Percentiles rank a stretch among this genome's conserved stretches.
Evolutionary conservation across 2,329 filamentous ascomycete species (phyloP).

Genomic region (Trichoderma simmonsii): DNA sequence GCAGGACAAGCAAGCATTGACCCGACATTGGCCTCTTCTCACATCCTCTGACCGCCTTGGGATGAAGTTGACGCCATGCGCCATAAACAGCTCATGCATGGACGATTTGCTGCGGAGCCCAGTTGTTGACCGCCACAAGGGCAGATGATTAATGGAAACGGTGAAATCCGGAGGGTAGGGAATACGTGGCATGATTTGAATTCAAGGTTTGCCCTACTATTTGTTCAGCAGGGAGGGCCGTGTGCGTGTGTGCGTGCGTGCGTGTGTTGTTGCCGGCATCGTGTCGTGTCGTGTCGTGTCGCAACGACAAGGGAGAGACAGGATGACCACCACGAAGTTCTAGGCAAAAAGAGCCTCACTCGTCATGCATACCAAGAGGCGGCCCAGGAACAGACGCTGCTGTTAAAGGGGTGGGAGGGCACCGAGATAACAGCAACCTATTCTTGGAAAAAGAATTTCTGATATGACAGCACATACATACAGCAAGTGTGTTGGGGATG

Average conservation of each 20-base stretch:
- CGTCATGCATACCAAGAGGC: not conserved
- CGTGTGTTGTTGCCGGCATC: not conserved
- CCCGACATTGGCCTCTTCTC: not conserved
- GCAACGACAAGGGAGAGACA: not conserved
- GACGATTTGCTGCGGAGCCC: conserved; percentile 15
- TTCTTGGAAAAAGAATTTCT: not conserved
- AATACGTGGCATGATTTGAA: conserved; percentile 16
- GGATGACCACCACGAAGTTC: not conserved
- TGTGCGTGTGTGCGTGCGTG: not conserved
- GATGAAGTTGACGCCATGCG: conserved; percentile 14
- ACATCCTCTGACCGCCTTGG: conserved; percentile 14
- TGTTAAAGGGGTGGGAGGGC: not conserved
- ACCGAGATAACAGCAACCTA: conserved; percentile 1
- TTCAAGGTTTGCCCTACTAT: conserved; percentile 3
- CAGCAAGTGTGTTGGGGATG: conserved; percentile 3
- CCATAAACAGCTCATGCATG: conserved; percentile 19
- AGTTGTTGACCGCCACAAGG: conserved; percentile 14
- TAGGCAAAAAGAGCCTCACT: conserved; percentile 1
- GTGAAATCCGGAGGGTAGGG: conserved; percentile 1
- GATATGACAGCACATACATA: conserved; percentile 14
- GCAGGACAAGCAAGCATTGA: conserved; percentile 5
- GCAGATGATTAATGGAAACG: conserved; percentile 15
- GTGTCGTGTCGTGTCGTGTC: not conserved
- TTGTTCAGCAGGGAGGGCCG: not conserved
- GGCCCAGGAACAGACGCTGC: not conserved